Evolutionary conservation across 2,329 filamentous ascomycete genomes (phyloP), one percentile per base, ranked within the genome.

Genomic region (Diaporthe sp.): DNA sequence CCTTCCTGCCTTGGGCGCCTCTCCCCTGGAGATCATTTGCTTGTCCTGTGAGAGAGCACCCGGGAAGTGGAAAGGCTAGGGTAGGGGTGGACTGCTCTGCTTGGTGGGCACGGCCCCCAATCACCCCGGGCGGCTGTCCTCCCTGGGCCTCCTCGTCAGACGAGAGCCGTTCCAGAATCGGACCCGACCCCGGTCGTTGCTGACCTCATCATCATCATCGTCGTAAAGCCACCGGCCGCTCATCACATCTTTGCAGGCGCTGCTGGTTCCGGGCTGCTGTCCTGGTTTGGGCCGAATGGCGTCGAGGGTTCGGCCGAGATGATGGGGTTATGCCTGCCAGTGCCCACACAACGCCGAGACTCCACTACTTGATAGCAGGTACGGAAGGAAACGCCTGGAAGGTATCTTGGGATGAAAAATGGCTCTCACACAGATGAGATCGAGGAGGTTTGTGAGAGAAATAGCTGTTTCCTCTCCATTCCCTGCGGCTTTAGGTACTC

Each of bases 11-110:
- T 51, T 28, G 2, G 65, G 62, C 51, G 72, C 34, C 72, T 59
- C 61, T 58, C 67, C 67, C 72, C 51, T 69, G 73, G 19, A 62
- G 55, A 74, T 70, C 62, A 61, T 59, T 69, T 69, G 65, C 65
- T 69, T 69, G 65, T 69, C 46, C 34, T 69, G 65, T 55, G 49
- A 53, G 49, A 67, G 44, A 37, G n/a, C 13, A 65, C 4, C 25
- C 9, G 25, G 39, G 17, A 3, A 2, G 17, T n/a, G 22, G 15
- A 17, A 44, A 19, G 42, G 42, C 31, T 2, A 44, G 42, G 42
- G 42, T 44, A 44, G 34, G 31, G 39, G 37, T 37, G 9, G 17
- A 12, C 57, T 55, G 25, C 25, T 31, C 13, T 31, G 58, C n/a
- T 53, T 59, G 13, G 37, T 39, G 58, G 37, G 62, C 62, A 68